Conservation (phyloP, 495 filamentous ascomycete genomes). For the Penicillium roqueforti region DNA sequence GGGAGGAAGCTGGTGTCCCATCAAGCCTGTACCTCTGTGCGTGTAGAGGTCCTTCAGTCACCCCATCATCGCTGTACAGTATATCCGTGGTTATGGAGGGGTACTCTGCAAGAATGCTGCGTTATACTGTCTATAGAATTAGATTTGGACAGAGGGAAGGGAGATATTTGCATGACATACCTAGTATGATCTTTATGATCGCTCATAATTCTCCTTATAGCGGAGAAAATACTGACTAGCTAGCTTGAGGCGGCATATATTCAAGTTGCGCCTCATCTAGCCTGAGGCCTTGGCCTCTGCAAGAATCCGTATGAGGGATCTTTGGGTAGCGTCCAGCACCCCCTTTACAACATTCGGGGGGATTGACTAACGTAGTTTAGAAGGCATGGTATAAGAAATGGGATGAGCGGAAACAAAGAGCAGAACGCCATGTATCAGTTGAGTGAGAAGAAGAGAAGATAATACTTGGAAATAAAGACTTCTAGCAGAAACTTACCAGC, state of each 20-base stretch:
- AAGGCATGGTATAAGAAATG: not conserved
- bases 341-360: not conserved
- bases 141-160: not conserved
- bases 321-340: too few relatives aligned
- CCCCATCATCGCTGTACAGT: not conserved
- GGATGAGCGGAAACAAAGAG: too few relatives aligned
- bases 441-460: not conserved
- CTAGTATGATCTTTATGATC: not conserved
- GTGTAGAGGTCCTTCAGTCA: not conserved
- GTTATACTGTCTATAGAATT: not conserved
- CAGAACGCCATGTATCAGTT: not conserved
- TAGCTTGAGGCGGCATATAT: not conserved
- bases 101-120: not conserved
- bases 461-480: not conserved
- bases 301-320: not conserved
- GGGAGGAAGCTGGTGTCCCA: too few relatives aligned
- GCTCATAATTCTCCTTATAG: not conserved
- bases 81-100: not conserved
- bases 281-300: not conserved
- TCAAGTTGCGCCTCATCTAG: not conserved
- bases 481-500: not conserved
- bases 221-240: not conserved
- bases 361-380: not conserved
- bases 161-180: not conserved
- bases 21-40: not conserved